Evolutionary conservation across 345 rosid genomes (phyloP).

Genomic region (Viola odorata): DNA sequence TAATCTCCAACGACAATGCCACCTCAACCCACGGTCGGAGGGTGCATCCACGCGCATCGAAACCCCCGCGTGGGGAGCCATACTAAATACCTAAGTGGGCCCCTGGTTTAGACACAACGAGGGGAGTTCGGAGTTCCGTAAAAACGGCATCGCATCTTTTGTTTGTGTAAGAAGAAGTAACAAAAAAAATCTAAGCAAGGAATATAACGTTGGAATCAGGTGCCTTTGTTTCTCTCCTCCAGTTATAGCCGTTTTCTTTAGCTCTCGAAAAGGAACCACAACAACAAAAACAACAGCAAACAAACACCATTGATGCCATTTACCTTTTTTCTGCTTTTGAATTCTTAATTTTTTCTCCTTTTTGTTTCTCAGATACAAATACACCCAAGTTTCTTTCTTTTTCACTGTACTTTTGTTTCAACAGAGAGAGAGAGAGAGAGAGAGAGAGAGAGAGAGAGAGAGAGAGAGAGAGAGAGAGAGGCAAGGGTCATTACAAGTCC

Average conservation of each 20-base stretch:
- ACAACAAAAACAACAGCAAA: slow-evolving; percentile 3
- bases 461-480: slow-evolving; percentile 2
- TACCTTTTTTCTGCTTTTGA: background rate
- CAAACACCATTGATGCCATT: slow-evolving; percentile 35
- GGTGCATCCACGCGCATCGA: slow-evolving; percentile 13
- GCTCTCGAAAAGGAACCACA: slow-evolving; percentile 5
- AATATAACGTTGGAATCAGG: slow-evolving; percentile 42
- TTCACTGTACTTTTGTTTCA: slow-evolving; percentile 23
- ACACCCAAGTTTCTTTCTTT: slow-evolving; percentile 14
- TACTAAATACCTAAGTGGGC: background rate
- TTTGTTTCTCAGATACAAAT: slow-evolving; percentile 5
- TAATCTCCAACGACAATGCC: slow-evolving; percentile 20
- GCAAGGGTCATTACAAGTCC: too few relatives aligned
- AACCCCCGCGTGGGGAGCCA: background rate
- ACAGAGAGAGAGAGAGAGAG: slow-evolving; percentile 3
- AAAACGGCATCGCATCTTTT: slow-evolving; percentile 22
- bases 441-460: slow-evolving; percentile 8
- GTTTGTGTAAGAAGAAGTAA: background rate
- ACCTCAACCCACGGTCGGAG: slow-evolving; percentile 23
- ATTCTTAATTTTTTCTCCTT: background rate
- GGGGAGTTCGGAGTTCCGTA: background rate
- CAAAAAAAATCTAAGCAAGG: slow-evolving; percentile 12
- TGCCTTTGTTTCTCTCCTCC: slow-evolving; percentile 6
- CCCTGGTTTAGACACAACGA: background rate
- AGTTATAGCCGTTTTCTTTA: slow-evolving; percentile 44